A percentile compares a stretch with the other conserved stretches of the same genome.
Conservation (phyloP, 768 basidiomycete species). For the Tulasnella sp. region DNA sequence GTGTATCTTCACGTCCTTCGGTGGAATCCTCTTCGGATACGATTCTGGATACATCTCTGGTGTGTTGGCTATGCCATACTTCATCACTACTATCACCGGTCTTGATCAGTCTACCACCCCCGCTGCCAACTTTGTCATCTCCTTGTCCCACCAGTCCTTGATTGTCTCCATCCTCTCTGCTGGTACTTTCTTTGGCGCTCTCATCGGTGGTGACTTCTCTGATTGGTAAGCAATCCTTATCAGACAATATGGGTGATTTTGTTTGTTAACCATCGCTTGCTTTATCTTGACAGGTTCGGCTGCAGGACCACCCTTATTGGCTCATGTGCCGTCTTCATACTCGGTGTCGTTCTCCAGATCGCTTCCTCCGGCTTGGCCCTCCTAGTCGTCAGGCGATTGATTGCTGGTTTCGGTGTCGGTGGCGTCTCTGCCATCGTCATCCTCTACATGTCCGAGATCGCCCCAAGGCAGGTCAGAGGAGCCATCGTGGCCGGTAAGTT, state of each 20-base stretch:
- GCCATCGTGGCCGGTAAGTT: slow-evolving; percentile 74
- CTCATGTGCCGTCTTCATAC: slow-evolving; percentile 50
- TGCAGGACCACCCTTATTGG: not conserved
- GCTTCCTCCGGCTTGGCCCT: slow-evolving; percentile 49
- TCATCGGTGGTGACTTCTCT: too few relatives aligned
- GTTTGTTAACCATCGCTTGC: too few relatives aligned
- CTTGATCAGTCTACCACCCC: slow-evolving; percentile 24
- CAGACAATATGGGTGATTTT: too few relatives aligned
- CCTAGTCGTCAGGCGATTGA: slow-evolving; percentile 41
- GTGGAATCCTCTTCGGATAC: slow-evolving; percentile 37
- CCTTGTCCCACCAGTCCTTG: slow-evolving; percentile 32
- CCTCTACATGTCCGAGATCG: slow-evolving; percentile 59
- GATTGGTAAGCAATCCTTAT: too few relatives aligned
- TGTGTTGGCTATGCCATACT: slow-evolving; percentile 53
- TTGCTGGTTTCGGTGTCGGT: slow-evolving; percentile 73
- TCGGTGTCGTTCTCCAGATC: slow-evolving; percentile 67
- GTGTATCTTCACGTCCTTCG: not conserved
- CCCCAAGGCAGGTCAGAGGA: slow-evolving; percentile 72
- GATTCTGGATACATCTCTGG: slow-evolving; percentile 80
- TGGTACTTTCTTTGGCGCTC: slow-evolving; percentile 63
- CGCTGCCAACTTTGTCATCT: slow-evolving; percentile 17
- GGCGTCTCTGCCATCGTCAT: slow-evolving; percentile 73
- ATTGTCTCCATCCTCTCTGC: slow-evolving; percentile 63
- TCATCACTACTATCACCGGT: slow-evolving; percentile 42
- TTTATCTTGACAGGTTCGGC: not conserved